Evolutionary conservation across 371 early-diverging fungal genomes (phyloP), one percentile per base, ranked within the genome.

Genomic region (Mucor lusitanicus): DNA sequence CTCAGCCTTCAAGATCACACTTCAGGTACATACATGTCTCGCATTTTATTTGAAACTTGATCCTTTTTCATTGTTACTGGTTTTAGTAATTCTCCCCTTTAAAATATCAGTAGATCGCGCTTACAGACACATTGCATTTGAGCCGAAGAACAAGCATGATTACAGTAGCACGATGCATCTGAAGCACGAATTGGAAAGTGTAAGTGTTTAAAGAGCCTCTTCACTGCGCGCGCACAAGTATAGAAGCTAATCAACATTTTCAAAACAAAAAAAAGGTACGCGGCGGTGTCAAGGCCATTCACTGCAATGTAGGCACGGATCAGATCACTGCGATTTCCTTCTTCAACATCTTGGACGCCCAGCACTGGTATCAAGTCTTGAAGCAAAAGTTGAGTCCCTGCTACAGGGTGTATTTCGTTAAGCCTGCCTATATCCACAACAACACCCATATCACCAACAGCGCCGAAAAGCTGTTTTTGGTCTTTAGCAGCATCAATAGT

Each of bases 251-350:
- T 40, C 6, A 35, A 40, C 12, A 1, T 2, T 1, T 33, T 0
- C 50, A 8, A n/a, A n/a, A n/a, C 25, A 27, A 4, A 7, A 3
- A 11, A 3, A 3, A 53, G 53, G 27, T 15, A 4, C 27, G 13
- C 27, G 53, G 23, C 27, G 53, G 27, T 25, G 13, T 53, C 53
- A 53, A 21, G 23, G 23, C 53, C 21, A 12, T 53, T 12, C 9
- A 25, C 6, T 27, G 3, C 53, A 53, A 53, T 27, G 53, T 53
- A 3, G 53, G 53, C 23, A 33, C 40, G 19, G 44, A 48, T n/a
- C n/a, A 59, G 11, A 54, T 42, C 7, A 63, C 53, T 27, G 53
- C 67, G 13, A 40, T 61, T n/a, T 71, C 71, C 6, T 71, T 53
- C 37, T 71, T 63, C 30, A 21, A 30, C 11, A 35, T 71, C 8